Evolutionary conservation across 148 eudicot species (phyloP).

Genomic region (Cornus suecica): DNA sequence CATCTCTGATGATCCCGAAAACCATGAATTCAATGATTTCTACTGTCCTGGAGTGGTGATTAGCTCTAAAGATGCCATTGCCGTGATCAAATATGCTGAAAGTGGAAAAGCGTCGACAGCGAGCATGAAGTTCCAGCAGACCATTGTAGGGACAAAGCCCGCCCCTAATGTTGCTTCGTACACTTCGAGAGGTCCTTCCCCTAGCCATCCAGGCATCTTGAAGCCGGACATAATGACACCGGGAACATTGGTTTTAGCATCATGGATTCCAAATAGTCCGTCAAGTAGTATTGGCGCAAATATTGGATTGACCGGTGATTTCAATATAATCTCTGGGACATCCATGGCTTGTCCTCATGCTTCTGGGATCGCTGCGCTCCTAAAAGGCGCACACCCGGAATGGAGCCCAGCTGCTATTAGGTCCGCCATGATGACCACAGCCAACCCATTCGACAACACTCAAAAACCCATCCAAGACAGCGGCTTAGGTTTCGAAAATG

Average conservation of each 20-base stretch:
- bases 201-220: slow-evolving; percentile 24
- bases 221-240: slow-evolving; percentile 42
- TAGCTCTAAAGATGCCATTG: slow-evolving; percentile 7
- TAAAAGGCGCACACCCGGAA: slow-evolving; percentile 27
- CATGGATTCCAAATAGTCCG: slow-evolving; percentile 6
- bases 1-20: not conserved
- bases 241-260: slow-evolving; percentile 31
- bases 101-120: slow-evolving; percentile 6
- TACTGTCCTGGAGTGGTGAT: slow-evolving; percentile 22
- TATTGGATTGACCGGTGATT: slow-evolving; percentile 14
- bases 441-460: slow-evolving; percentile 25
- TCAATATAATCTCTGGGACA: slow-evolving; percentile 24
- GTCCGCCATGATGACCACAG: slow-evolving; percentile 35
- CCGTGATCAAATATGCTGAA: slow-evolving; percentile 12
- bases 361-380: slow-evolving; percentile 30
- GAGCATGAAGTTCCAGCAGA: slow-evolving; percentile 30
- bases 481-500: not conserved
- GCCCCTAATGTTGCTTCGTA: slow-evolving; percentile 24
- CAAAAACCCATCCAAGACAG: slow-evolving; percentile 10
- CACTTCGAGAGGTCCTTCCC: slow-evolving; percentile 34
- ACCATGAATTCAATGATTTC: not conserved
- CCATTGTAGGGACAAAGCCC: slow-evolving; percentile 23
- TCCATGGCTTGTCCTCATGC: slow-evolving; percentile 42
- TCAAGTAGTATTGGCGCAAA: slow-evolving; percentile 1
- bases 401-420: slow-evolving; percentile 35